phyloP scores from a whole-genome alignment of 2,329 filamentous ascomycete species.

The Pyrenophora graminea region DNA sequence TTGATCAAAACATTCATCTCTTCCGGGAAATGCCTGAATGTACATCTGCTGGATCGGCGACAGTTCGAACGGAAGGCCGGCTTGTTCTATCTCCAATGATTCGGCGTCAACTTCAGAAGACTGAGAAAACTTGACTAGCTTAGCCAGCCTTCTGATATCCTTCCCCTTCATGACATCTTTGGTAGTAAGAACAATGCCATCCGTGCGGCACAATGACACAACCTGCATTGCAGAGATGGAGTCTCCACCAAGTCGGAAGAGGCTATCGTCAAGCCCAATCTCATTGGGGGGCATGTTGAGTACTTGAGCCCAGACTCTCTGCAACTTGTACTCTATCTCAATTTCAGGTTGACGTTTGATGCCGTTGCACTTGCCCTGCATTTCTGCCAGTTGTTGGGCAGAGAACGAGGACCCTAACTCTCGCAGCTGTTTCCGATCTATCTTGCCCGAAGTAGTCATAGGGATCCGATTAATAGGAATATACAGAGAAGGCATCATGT shows the following conservation, averaged over 20 bases:
- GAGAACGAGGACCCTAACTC: background rate
- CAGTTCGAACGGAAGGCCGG: too few species aligned
- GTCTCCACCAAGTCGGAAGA: conserved; percentile 15
- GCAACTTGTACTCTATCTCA: conserved; percentile 3
- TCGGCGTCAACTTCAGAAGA: too few species aligned
- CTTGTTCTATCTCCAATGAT: too few species aligned
- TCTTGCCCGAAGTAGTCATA: conserved; percentile 51
- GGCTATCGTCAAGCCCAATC: conserved; percentile 10
- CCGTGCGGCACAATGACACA: conserved; percentile 3
- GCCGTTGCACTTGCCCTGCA: background rate
- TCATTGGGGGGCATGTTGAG: background rate
- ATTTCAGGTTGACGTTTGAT: background rate
- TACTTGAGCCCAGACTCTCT: conserved; percentile 1
- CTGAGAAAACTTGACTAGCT: background rate
- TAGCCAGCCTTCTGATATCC: background rate
- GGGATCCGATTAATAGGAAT: conserved; percentile 52
- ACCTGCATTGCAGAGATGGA: conserved; percentile 12
- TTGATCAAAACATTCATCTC: background rate
- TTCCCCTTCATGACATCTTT: background rate
- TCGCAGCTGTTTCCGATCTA: conserved; percentile 26
- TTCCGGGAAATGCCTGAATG: background rate
- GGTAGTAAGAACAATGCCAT: background rate
- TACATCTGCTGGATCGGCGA: too few species aligned
- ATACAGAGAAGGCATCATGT: conserved; percentile 51
- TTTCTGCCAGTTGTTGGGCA: too few species aligned